Conservation (phyloP, 2,329 filamentous ascomycete genomes). For the Fusarium continuum region DNA sequence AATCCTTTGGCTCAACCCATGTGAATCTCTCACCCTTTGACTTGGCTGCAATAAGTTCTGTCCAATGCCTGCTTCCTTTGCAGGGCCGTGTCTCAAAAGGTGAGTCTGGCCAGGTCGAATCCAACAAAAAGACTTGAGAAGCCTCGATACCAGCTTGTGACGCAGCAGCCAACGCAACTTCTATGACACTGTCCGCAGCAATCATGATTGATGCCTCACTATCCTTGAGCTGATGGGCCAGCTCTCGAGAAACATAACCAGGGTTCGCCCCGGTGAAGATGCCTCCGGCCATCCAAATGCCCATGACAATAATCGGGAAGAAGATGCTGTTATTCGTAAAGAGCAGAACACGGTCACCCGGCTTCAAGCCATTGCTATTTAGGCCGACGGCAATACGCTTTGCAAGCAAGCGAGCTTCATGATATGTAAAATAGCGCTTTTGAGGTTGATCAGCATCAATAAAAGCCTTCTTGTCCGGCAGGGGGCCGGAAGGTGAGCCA, state of each 20-base stretch:
- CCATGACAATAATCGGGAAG: slow-evolving; percentile 75
- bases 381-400: slow-evolving; percentile 78
- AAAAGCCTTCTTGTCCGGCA: slow-evolving; percentile 59
- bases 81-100: slow-evolving; percentile 16
- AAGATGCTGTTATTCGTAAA: slow-evolving; percentile 79
- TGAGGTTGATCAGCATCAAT: slow-evolving; percentile 74
- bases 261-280: slow-evolving; percentile 82
- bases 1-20: slow-evolving; percentile 67
- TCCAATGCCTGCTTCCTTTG: slow-evolving; percentile 64
- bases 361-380: slow-evolving; percentile 68
- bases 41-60: slow-evolving; percentile 62
- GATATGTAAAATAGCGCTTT: slow-evolving; percentile 70
- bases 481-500: slow-evolving; percentile 54
- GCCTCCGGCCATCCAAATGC: slow-evolving; percentile 79
- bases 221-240: slow-evolving; percentile 79
- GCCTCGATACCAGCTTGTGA: slow-evolving; percentile 62
- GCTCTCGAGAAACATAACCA: slow-evolving; percentile 71
- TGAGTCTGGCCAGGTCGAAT: slow-evolving; percentile 61
- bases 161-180: slow-evolving; percentile 73
- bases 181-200: slow-evolving; percentile 66
- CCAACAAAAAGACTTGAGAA: slow-evolving; percentile 71
- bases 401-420: slow-evolving; percentile 73
- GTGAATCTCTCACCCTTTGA: slow-evolving; percentile 64
- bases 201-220: slow-evolving; percentile 74
- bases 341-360: slow-evolving; percentile 76